Base-by-base conservation (phyloP, 2,329 filamentous ascomycete species). In the Diplocarpon rosae region DNA sequence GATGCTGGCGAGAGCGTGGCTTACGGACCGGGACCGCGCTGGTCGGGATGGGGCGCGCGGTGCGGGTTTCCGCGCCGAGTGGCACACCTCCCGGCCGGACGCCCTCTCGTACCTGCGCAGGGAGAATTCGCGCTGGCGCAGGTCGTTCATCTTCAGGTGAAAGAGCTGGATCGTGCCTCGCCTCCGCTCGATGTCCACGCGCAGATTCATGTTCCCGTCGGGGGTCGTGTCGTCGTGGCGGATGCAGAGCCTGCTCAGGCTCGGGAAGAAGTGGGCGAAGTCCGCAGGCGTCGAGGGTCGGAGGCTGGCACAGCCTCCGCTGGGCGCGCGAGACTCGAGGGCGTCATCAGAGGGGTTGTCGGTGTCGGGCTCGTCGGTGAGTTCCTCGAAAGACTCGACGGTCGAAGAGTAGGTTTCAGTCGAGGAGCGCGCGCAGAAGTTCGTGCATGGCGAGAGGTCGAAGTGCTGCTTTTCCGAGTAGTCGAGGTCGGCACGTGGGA, bases 151-250 rank as follows among this genome's bases (percentile, higher is more conserved):
- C 57, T 88, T 84, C 48, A 96, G 71, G 64, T 98, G 90, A 66
- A 95, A 96, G 38, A 98, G 79, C 61, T 81, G 76, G 10, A 78
- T 66, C 5, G 80, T 85, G 56, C 84, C 76, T 55, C 78, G 78
- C 52, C 75, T 75, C 28, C 39, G 36, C 51, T 84, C 70, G 5
- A 86, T 90, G 61, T 95, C 89, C 47, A 96, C 73, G 28, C 89
- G 81, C 46, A 98, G 72, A 62, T 96, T 96, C 87, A 95, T 93
- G 69, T 95, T 95, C 30, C 90, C 90, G 62, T 98, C 90, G 3
- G 81, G 66, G 0, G 88, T 92, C 39, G 85, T 78, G 64, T 95
- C 87, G 61, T 96, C 92, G 61, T 96, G 90, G 24, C 84, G 79
- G 59, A 98, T 87, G 30, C 78, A 77, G 42, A 96, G 68, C 45